Percentiles rank a stretch among this genome's conserved stretches.
Conservation (phyloP, 2,329 filamentous ascomycete species). For the Botrytis porri region DNA sequence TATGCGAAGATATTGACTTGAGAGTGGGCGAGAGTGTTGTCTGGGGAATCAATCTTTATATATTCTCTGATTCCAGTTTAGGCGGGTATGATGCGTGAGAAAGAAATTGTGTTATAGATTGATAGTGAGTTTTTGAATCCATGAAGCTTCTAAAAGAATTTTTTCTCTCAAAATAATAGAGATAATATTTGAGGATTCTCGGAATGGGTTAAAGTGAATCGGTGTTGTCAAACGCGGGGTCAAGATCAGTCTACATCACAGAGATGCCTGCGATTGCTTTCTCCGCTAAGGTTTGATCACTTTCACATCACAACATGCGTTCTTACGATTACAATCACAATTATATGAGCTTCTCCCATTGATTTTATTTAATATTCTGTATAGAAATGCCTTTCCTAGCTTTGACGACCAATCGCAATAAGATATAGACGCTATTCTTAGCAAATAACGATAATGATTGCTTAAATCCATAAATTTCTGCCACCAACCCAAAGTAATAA, state of each 20-base stretch:
- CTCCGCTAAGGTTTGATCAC: neutral
- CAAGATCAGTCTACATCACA: neutral
- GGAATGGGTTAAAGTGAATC: neutral
- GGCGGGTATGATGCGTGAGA: accelerated
- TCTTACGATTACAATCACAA: accelerated
- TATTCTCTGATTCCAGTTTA: neutral
- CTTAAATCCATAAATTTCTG: neutral
- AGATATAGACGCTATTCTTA: neutral
- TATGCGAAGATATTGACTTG: neutral
- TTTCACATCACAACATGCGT: too few relatives aligned
- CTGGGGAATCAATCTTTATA: too few relatives aligned
- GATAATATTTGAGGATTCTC: neutral
- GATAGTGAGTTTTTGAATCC: neutral
- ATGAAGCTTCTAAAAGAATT: neutral
- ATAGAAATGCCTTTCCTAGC: neutral
- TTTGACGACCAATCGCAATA: too few relatives aligned
- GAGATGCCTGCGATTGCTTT: neutral
- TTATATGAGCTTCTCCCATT: neutral
- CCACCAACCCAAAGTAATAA: neutral
- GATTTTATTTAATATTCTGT: neutral
- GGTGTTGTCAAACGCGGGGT: neutral
- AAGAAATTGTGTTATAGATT: neutral
- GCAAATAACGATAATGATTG: neutral
- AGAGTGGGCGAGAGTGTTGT: too few relatives aligned
- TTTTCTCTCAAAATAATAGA: neutral